phyloP scores from a whole-genome alignment of 257 asterid species.

The Solanum sitiens region DNA sequence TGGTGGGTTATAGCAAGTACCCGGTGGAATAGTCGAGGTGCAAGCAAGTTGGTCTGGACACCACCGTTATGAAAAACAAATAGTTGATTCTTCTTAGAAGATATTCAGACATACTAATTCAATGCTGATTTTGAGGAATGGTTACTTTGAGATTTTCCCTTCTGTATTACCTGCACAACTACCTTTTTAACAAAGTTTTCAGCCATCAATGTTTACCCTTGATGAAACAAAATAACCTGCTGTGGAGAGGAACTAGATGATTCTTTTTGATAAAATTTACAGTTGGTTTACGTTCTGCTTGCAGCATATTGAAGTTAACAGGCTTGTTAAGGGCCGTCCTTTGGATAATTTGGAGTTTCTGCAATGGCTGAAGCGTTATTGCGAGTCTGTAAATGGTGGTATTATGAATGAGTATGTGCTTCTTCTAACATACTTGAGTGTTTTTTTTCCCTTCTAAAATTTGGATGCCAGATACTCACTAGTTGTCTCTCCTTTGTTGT shows the following conservation, averaged over 20 bases:
- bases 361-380: constrained; percentile 92
- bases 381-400: constrained; percentile 87
- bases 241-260: not conserved
- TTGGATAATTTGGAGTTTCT: constrained; percentile 92
- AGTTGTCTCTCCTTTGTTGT: constrained; percentile 1
- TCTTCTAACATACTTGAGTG: not conserved
- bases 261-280: not conserved
- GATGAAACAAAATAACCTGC: not conserved
- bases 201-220: not conserved
- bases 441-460: not conserved
- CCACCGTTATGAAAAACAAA: not conserved
- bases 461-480: not conserved
- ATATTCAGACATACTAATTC: not conserved
- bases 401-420: constrained; percentile 59
- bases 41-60: not conserved
- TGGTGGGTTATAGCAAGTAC: not conserved
- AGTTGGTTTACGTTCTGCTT: not conserved
- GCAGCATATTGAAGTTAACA: constrained; percentile 94
- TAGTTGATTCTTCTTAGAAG: not conserved
- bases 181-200: not conserved
- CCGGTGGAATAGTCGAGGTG: not conserved
- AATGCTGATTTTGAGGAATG: not conserved
- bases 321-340: constrained; percentile 84
- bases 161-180: not conserved
- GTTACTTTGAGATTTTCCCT: not conserved